Conservation (phyloP, 2,329 filamentous ascomycete species). For the Alternaria consortialis region DNA sequence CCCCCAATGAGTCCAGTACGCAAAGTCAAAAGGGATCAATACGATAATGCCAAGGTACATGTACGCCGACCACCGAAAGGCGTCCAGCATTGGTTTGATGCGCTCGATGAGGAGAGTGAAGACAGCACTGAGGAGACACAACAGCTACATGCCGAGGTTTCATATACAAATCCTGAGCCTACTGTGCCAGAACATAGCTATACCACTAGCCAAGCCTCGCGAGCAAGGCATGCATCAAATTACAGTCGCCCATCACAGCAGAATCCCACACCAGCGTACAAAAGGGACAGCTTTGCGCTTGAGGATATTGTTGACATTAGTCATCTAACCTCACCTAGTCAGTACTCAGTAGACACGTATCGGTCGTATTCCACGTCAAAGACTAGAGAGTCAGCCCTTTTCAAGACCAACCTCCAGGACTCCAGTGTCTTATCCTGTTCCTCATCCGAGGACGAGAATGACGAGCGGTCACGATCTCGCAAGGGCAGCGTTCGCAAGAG, state of each 20-base stretch:
- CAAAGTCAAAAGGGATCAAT: constrained; percentile 49
- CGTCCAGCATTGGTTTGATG: constrained; percentile 62
- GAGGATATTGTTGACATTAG: constrained; percentile 33
- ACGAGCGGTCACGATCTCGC: constrained; percentile 22
- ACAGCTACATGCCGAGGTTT: constrained; percentile 23
- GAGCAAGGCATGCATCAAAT: constrained; percentile 7
- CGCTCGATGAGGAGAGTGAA: constrained; percentile 53
- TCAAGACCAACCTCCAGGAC: constrained; percentile 48
- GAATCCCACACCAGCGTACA: constrained; percentile 21
- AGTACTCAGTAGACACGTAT: constrained; percentile 40
- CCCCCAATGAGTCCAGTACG: constrained; percentile 36
- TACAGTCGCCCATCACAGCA: constrained; percentile 27
- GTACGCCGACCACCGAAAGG: constrained; percentile 58
- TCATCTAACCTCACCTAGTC: constrained; percentile 42
- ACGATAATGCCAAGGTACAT: constrained; percentile 58
- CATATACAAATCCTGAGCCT: constrained; percentile 4
- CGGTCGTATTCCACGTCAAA: constrained; percentile 38
- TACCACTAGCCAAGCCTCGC: constrained; percentile 30
- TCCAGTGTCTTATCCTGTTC: constrained; percentile 53
- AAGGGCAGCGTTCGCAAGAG: constrained; percentile 43
- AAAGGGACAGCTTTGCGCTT: constrained; percentile 32
- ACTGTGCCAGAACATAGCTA: constrained; percentile 27
- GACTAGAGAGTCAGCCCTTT: constrained; percentile 47
- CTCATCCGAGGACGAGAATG: constrained; percentile 50
- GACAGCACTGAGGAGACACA: constrained; percentile 33